A percentile compares a stretch with the other conserved stretches of the same genome.
phyloP scores from a whole-genome alignment of 495 filamentous ascomycete genomes.

The Aspergillus panamensis region DNA sequence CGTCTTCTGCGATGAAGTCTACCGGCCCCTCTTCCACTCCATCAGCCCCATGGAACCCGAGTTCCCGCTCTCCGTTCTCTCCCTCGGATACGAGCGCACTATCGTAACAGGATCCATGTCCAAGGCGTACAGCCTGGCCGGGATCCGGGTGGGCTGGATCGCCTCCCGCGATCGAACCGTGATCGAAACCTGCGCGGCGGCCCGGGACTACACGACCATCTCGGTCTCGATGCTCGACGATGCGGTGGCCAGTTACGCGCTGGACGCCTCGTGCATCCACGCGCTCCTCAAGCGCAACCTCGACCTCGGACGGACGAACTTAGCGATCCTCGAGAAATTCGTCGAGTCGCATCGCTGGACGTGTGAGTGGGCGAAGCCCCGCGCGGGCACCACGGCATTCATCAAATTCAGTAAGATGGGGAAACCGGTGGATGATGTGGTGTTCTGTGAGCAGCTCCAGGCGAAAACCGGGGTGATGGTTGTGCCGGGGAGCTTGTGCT shows the following conservation, averaged over 20 bases:
- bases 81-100: constrained; percentile 65
- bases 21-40: constrained; percentile 83
- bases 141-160: constrained; percentile 81
- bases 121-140: constrained; percentile 82
- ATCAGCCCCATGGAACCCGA: constrained; percentile 53
- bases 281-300: constrained; percentile 66
- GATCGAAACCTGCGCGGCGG: constrained; percentile 60
- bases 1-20: constrained; percentile 80
- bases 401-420: constrained; percentile 65
- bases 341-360: constrained; percentile 59
- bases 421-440: constrained; percentile 63
- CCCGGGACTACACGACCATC: constrained; percentile 83
- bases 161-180: constrained; percentile 61
- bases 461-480: constrained; percentile 75
- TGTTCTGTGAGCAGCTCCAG: constrained; percentile 66
- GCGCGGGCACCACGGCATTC: constrained; percentile 80
- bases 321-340: constrained; percentile 65
- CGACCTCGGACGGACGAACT: constrained; percentile 65
- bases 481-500: constrained; percentile 71
- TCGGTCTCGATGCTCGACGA: constrained; percentile 82
- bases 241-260: constrained; percentile 70
- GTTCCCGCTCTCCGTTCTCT: constrained; percentile 67
- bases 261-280: constrained; percentile 60
- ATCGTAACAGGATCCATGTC: constrained; percentile 79
- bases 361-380: constrained; percentile 72